Conservation (phyloP, 1,284 basidiomycete species). For the Papiliotrema laurentii region DNA sequence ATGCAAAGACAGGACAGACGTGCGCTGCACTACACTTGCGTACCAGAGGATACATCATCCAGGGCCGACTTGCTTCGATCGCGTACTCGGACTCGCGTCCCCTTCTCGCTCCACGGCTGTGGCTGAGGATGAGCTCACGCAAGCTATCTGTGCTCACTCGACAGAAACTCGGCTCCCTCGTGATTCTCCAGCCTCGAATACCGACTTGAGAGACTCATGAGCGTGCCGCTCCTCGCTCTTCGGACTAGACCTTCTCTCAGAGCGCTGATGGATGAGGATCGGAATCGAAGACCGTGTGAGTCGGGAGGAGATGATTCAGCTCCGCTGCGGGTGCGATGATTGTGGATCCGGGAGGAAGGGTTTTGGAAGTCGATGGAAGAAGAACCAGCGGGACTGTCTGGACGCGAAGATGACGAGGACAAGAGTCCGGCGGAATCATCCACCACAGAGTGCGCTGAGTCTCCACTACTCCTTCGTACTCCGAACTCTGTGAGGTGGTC, state of each 20-base stretch:
- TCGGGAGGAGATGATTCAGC: not conserved
- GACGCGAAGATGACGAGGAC: not conserved
- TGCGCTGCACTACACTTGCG: no score
- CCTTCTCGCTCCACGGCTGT: no score
- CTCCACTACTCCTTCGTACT: not conserved
- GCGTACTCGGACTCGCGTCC: no score
- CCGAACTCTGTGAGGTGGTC: not conserved
- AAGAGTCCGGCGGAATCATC: not conserved
- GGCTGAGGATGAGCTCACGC: not conserved
- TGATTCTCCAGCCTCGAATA: not conserved
- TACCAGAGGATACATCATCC: no score
- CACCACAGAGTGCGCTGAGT: not conserved
- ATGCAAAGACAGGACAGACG: no score
- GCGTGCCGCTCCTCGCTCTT: slow-evolving; percentile 7
- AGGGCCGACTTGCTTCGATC: no score
- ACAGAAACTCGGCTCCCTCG: not conserved
- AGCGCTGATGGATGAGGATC: slow-evolving; percentile 6
- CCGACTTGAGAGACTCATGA: slow-evolving; percentile 1
- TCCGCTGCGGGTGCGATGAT: no score
- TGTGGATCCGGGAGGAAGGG: no score
- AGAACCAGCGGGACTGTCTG: no score
- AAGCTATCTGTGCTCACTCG: not conserved
- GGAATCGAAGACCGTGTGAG: not conserved
- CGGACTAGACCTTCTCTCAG: slow-evolving; percentile 1
- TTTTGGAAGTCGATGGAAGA: no score